Conservation (phyloP, 352 stramenopile species). For the Peronospora destructor region DNA sequence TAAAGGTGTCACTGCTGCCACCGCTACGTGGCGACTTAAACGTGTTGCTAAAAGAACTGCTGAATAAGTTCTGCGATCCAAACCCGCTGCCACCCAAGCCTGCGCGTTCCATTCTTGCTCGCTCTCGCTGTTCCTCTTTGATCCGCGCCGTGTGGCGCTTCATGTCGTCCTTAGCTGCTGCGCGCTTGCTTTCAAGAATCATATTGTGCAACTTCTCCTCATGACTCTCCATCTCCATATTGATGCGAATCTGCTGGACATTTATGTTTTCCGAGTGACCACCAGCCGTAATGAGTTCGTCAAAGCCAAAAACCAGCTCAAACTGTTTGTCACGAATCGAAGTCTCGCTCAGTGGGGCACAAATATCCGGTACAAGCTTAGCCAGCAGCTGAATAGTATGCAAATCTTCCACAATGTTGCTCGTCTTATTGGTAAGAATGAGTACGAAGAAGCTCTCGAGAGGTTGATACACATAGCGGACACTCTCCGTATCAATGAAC, state of each 20-base stretch:
- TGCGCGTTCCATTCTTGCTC: constrained; percentile 64
- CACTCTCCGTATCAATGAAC: constrained; percentile 98
- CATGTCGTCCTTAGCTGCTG: constrained; percentile 85
- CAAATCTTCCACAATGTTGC: constrained; percentile 99
- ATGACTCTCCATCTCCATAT: constrained; percentile 99
- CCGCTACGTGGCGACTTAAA: constrained; percentile 65
- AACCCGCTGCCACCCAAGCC: constrained; percentile 66
- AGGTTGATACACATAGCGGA: constrained; percentile 98
- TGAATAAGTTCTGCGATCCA: constrained; percentile 65
- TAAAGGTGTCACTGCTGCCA: constrained; percentile 33
- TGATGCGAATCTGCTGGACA: constrained; percentile 91
- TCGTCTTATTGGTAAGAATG: constrained; percentile 98
- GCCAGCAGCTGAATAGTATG: constrained; percentile 95
- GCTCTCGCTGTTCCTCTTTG: constrained; percentile 83
- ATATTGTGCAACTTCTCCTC: constrained; percentile 98
- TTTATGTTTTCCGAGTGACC: constrained; percentile 96
- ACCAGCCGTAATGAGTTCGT: constrained; percentile 96
- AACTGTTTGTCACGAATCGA: constrained; percentile 96
- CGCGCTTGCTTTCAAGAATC: constrained; percentile 94
- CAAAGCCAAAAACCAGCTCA: constrained; percentile 98
- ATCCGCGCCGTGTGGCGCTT: constrained; percentile 84
- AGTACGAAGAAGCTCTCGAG: constrained; percentile 97
- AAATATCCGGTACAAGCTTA: constrained; percentile 96
- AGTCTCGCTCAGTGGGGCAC: constrained; percentile 88
- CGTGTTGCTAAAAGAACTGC: constrained; percentile 52